phyloP scores from a whole-genome alignment of 352 stramenopile species.

The Pythium coloratum region DNA sequence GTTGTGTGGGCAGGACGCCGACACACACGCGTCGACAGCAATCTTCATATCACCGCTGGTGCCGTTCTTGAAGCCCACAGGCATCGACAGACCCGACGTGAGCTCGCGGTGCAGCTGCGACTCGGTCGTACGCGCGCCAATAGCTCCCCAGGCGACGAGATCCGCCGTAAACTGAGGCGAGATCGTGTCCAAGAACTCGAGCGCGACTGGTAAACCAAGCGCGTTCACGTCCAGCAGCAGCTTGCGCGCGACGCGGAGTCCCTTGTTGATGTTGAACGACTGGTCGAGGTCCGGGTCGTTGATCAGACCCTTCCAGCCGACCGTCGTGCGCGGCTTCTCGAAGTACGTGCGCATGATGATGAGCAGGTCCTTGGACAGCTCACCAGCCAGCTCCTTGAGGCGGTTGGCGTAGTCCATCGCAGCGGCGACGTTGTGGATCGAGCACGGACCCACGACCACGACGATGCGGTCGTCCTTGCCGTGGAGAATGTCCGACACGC shows the following conservation, averaged over 20 bases:
- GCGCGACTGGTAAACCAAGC: constrained; percentile 67
- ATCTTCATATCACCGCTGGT: constrained; percentile 81
- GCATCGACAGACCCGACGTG: constrained; percentile 78
- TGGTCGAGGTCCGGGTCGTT: constrained; percentile 84
- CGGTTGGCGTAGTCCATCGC: constrained; percentile 73
- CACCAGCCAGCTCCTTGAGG: constrained; percentile 52
- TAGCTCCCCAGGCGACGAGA: constrained; percentile 80
- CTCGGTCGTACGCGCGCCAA: constrained; percentile 82
- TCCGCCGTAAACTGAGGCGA: constrained; percentile 79
- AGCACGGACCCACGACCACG: constrained; percentile 78
- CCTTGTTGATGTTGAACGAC: constrained; percentile 90
- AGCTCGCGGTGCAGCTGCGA: constrained; percentile 83
- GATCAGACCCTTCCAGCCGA: constrained; percentile 86
- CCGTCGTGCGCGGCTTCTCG: constrained; percentile 82
- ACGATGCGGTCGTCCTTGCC: constrained; percentile 70
- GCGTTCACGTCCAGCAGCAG: constrained; percentile 83
- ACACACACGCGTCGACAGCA: constrained; percentile 70
- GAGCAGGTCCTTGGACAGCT: constrained; percentile 64
- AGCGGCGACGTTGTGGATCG: constrained; percentile 77
- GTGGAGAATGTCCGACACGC: constrained; percentile 62
- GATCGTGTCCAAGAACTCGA: constrained; percentile 86
- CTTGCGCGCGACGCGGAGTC: constrained; percentile 79
- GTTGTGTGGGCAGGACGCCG: constrained; percentile 74
- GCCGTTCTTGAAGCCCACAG: constrained; percentile 86
- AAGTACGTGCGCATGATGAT: constrained; percentile 90